Base-by-base conservation (phyloP, 2,329 filamentous ascomycete species). In the Verticillium isaacii region DNA sequence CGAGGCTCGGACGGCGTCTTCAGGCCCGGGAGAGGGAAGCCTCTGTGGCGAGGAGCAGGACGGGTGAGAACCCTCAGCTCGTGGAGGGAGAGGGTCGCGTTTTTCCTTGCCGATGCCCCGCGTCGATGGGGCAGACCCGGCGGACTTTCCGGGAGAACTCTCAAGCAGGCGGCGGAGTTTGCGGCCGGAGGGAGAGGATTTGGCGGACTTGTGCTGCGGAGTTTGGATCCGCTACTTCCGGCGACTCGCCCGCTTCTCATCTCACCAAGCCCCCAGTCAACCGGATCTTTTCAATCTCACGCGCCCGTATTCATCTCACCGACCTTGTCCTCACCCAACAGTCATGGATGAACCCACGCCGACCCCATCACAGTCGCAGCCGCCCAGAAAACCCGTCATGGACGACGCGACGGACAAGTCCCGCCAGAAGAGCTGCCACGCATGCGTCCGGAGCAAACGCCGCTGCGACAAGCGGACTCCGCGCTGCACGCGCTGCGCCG, bases 351-450 rank as follows among this genome's bases (percentile, higher is more conserved):
- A 23, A 23, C n/a, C 45, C n/a, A 50, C 9, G 17, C 11, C 39
- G 7, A 45, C 39, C 15, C 39, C 39, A 17, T 17, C 39, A 9
- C 39, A 45, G 39, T 15, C 17, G n/a, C 39, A 45, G 39, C 14
- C 39, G 39, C 39, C n/a, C 14, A 50, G 45, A 3, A 23, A 12
- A 19, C 45, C n/a, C 11, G 45, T 11, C 54, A 34, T 25, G 15
- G 25, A 32, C 54, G 54, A 56, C 14, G 14, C 54, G 15, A 56
- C 54, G 29, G 54, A 56, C 54, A 56, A 56, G 54, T 56, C 54
- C 25, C 54, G 78, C 63, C 79, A 80, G 66, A 80, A 78, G 73
- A 80, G 75, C 71, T 81, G 78, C 72, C 77, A 80, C 64, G 74
- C 77, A 55, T 81, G 79, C 65, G 78, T 81, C 56, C 73, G 73